Base-by-base conservation (phyloP, 495 filamentous ascomycete species). In the Paragyromitra xinjiangensis region DNA sequence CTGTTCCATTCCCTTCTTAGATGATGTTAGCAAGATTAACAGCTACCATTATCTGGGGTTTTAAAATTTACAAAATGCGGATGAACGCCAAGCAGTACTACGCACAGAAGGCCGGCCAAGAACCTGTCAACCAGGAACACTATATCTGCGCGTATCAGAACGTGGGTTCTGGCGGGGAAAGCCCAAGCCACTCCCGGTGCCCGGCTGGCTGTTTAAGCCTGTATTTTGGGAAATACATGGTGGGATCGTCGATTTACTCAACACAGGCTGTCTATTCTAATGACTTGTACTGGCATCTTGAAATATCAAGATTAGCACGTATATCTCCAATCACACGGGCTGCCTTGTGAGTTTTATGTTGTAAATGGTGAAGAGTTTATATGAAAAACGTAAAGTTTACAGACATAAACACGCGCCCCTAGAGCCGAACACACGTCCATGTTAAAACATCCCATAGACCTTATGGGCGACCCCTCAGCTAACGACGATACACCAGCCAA, bases 241-340 rank as follows among this genome's bases (percentile, higher is more conserved):
- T 29, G 34, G 56, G 37, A 69, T 48, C 29, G 40, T 58, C 26
- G 50, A 29, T 71, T 19, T 51, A 62, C 56, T 69, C 12, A 53
- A 50, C 40, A 51, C 68, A 37, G n/a, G 37, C 22, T 16, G 51
- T 42, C 66, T 29, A 26, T 29, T 11, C 5, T 29, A 45, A 59
- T n/a, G 4, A 45, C 22, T 3, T 58, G 29, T 42, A 8, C n/a
- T 4, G 19, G 56, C 48, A 29, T 24, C 59, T 11, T 53, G 50
- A n/a, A 22, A 7, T 53, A 2, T 53, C 7, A 22, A 53, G 50
- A 53, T 53, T 3, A 53, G 7, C 5, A 16, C 44, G 29, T 34
- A 34, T 48, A 48, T 53, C 8, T 53, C 1, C 14, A 53, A 22
- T 53, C 50, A 19, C 50, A 22, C 4, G 7, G 19, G 7, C 7